A percentile compares a stretch with the other conserved stretches of the same genome.
These are phyloP conservation scores for Boletus eberwhitei DNA, from an alignment of 768 basidiomycete species.

Conservation along the genomic window DNA sequence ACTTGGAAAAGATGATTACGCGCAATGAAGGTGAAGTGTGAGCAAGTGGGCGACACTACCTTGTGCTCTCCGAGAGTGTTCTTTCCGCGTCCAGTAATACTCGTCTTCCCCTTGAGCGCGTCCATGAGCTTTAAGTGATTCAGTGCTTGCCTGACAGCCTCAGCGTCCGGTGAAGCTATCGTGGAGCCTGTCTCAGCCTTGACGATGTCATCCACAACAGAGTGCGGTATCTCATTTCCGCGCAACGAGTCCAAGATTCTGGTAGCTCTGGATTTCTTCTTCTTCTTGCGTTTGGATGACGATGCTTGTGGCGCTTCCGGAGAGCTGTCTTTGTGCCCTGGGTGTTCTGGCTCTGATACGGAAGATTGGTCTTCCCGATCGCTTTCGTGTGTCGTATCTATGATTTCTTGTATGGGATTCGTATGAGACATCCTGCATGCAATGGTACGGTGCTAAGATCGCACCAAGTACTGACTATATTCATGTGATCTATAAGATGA, in stretches of 20 bases:
- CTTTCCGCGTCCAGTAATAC: slow-evolving; percentile 68
- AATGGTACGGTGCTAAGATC: not conserved
- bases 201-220: slow-evolving; percentile 64
- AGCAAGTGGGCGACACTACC: slow-evolving; percentile 41
- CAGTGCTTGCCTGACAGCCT: slow-evolving; percentile 64
- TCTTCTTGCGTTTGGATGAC: slow-evolving; percentile 69
- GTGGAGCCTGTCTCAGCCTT: slow-evolving; percentile 49
- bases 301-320: slow-evolving; percentile 30
- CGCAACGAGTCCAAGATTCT: slow-evolving; percentile 49
- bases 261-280: slow-evolving; percentile 77
- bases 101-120: slow-evolving; percentile 77
- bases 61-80: slow-evolving; percentile 89
- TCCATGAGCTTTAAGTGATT: slow-evolving; percentile 84
- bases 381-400: slow-evolving; percentile 35
- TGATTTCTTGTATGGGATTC: slow-evolving; percentile 40
- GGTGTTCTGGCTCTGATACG: slow-evolving; percentile 31
- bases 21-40: not conserved
- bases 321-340: slow-evolving; percentile 8
- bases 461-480: no score
- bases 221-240: slow-evolving; percentile 53
- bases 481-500: not conserved
- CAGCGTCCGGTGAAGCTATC: slow-evolving; percentile 52
- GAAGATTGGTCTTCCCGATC: slow-evolving; percentile 34
- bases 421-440: slow-evolving; percentile 33
- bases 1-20: slow-evolving; percentile 44